Evolutionary conservation across 768 basidiomycete species (phyloP).

Genomic region (Pleurotus giganteus): DNA sequence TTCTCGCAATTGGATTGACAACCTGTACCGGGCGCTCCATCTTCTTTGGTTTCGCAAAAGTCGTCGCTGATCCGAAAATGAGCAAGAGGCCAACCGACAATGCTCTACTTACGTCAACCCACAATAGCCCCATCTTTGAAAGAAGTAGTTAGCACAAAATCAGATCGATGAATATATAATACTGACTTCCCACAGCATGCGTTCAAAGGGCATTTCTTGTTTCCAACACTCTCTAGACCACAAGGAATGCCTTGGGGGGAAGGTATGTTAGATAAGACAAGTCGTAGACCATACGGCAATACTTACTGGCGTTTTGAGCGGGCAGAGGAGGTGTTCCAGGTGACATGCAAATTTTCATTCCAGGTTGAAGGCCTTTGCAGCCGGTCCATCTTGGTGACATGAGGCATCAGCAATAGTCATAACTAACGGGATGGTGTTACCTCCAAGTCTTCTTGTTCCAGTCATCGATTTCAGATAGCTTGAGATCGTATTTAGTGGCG

Average conservation of each 20-base stretch:
- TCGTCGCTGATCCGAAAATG: neutral
- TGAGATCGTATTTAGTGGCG: slow-evolving; percentile 7
- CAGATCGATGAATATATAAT: neutral
- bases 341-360: neutral
- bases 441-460: neutral
- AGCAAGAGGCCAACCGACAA: neutral
- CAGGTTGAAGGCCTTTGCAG: neutral
- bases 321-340: neutral
- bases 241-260: slow-evolving; percentile 12
- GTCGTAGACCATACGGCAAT: neutral
- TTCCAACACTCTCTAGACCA: slow-evolving; percentile 14
- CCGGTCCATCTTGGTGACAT: neutral
- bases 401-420: neutral
- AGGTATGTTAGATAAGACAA: neutral
- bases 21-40: slow-evolving; percentile 7
- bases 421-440: neutral
- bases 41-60: slow-evolving; percentile 2
- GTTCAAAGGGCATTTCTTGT: slow-evolving; percentile 13
- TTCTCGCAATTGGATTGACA: slow-evolving; percentile 4
- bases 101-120: neutral
- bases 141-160: neutral
- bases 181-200: slow-evolving; percentile 15
- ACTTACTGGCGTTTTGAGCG: neutral
- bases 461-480: neutral
- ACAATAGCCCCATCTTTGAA: neutral